These are phyloP conservation scores for Apiospora koreana DNA, from an alignment of 2,329 filamentous ascomycete species.

Conservation along the genomic window DNA sequence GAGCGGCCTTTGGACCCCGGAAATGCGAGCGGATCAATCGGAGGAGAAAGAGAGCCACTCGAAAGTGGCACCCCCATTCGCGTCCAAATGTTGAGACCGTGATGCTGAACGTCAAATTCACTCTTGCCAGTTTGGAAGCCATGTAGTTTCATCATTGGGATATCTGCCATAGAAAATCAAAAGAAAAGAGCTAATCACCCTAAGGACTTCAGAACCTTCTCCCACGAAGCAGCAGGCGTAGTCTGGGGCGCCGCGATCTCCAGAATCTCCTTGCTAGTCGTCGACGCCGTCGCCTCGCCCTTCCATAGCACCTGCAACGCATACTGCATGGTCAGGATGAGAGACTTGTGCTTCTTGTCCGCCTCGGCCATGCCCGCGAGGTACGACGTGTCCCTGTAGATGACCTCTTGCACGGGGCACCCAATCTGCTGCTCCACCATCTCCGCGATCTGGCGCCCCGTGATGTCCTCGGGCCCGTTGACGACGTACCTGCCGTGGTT, in stretches of 20 bases:
- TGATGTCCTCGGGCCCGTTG: constrained; percentile 42
- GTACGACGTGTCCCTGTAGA: neutral
- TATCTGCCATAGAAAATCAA: neutral
- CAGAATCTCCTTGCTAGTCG: neutral
- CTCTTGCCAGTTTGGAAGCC: too few species aligned
- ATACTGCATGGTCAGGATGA: neutral
- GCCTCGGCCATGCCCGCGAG: neutral
- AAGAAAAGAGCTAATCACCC: neutral
- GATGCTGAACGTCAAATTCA: too few species aligned
- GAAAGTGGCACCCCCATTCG: too few species aligned
- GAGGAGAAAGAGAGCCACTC: too few species aligned
- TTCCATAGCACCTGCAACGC: neutral
- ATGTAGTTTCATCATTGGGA: too few species aligned
- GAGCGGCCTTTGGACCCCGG: neutral
- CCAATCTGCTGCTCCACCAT: constrained; percentile 37
- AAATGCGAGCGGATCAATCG: too few species aligned
- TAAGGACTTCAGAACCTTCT: neutral
- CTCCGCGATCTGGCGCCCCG: constrained; percentile 33
- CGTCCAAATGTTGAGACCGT: too few species aligned
- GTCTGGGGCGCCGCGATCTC: neutral
- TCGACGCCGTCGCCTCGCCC: neutral
- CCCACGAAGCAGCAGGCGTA: neutral
- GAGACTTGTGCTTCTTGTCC: neutral
- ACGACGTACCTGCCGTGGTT: constrained; percentile 37
- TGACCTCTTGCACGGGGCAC: neutral